Evolutionary conservation across 257 asterid genomes (phyloP).

Genomic region (Solanum bulbocastanum): DNA sequence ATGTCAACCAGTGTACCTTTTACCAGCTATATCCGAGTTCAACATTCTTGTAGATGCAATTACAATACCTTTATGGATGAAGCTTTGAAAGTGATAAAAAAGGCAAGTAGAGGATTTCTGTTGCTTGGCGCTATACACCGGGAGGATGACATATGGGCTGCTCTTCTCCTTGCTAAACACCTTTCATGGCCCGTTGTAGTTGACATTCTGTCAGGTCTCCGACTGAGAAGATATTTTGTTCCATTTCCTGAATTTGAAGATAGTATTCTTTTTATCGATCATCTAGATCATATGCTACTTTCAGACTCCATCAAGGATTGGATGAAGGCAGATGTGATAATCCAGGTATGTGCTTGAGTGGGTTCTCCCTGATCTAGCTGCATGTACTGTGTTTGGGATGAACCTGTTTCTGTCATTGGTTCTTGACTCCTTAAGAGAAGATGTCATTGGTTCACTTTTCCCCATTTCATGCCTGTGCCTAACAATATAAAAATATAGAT

Average conservation of each 20-base stretch:
- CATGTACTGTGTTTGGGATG: not conserved
- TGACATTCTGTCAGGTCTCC: slow-evolving; percentile 79
- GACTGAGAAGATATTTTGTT: slow-evolving; percentile 67
- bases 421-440: not conserved
- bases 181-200: slow-evolving; percentile 82
- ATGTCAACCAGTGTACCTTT: slow-evolving; percentile 58
- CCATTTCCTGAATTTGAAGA: slow-evolving; percentile 45
- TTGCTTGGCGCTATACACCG: slow-evolving; percentile 73
- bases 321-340: slow-evolving; percentile 76
- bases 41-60: slow-evolving; percentile 29
- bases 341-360: slow-evolving; percentile 50
- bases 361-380: not conserved
- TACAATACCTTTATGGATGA: slow-evolving; percentile 29
- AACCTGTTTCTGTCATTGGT: not conserved
- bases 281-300: slow-evolving; percentile 77
- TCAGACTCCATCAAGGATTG: slow-evolving; percentile 59
- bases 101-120: slow-evolving; percentile 65
- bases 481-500: not conserved
- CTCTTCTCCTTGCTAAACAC: slow-evolving; percentile 86
- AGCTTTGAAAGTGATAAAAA: slow-evolving; percentile 53
- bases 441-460: not conserved
- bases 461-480: not conserved
- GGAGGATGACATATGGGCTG: slow-evolving; percentile 94
- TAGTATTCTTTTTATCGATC: slow-evolving; percentile 70
- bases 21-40: slow-evolving; percentile 56